phyloP scores from a whole-genome alignment of 306 rosid genomes.

The Hippophae tibetana region DNA sequence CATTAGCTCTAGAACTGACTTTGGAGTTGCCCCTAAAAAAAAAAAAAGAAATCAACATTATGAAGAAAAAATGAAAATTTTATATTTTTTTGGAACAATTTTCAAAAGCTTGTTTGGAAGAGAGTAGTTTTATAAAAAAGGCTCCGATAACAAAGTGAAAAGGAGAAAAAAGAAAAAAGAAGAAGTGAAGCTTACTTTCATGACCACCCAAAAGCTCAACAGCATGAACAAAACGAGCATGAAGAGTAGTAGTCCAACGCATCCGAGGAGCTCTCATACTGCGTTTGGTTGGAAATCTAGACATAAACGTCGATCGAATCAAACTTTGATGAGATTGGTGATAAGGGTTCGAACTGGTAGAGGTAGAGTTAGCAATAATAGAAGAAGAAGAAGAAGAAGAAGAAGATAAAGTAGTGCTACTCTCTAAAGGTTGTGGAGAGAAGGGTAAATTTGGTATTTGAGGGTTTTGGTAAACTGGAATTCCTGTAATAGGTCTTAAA shows the following conservation, averaged over 20 bases:
- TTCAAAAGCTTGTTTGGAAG: not conserved
- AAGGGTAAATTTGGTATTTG: conserved; percentile 44
- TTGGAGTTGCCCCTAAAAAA: conserved; percentile 84
- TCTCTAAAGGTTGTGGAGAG: conserved; percentile 31
- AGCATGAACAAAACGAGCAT: conserved; percentile 95
- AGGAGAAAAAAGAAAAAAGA: no score
- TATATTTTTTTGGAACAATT: not conserved
- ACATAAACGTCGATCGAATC: conserved; percentile 67
- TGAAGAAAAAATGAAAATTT: not conserved
- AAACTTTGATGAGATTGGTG: conserved; percentile 32
- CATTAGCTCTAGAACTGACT: conserved; percentile 99
- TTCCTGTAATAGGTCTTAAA: conserved; percentile 86
- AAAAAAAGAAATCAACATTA: conserved; percentile 1
- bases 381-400: not conserved
- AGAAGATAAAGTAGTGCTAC: conserved; percentile 21
- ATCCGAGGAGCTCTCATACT: conserved; percentile 97
- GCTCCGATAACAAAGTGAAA: conserved; percentile 4
- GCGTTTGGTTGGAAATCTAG: conserved; percentile 80
- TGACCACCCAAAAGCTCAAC: conserved; percentile 97
- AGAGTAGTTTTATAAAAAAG: conserved; percentile 18
- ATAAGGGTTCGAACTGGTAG: conserved; percentile 23
- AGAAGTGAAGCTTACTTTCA: conserved; percentile 56
- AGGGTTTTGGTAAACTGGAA: conserved; percentile 79
- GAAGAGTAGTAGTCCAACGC: conserved; percentile 97
- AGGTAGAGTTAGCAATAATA: conserved; percentile 10